Percentiles rank a stretch among this genome's conserved stretches.
Evolutionary conservation across 2,329 filamentous ascomycete species (phyloP).

Genomic region (Didymella segeticola): DNA sequence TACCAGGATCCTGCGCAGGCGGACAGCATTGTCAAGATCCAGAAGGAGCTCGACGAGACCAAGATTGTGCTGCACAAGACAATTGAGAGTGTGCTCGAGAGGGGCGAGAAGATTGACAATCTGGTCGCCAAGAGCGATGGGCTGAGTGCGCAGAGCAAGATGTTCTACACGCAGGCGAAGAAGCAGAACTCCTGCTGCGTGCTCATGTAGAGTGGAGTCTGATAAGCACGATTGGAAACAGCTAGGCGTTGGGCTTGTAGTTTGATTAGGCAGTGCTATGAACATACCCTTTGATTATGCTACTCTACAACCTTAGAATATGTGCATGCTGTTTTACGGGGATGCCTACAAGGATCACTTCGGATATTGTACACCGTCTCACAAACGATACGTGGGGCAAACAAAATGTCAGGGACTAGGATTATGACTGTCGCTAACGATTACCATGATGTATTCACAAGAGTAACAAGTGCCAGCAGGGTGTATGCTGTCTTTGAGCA

Average conservation of each 20-base stretch:
- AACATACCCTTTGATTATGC: conserved; percentile 17
- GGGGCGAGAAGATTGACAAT: conserved; percentile 95
- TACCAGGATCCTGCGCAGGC: conserved; percentile 90
- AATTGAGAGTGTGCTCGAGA: conserved; percentile 84
- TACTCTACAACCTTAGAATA: not conserved
- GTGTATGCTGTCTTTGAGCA: not conserved
- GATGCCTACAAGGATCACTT: not conserved
- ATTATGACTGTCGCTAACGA: not conserved
- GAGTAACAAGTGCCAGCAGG: not conserved
- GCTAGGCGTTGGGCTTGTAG: conserved; percentile 9
- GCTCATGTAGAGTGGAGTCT: conserved; percentile 54
- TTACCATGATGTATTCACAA: not conserved
- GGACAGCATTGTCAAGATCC: conserved; percentile 93
- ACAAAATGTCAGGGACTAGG: not conserved
- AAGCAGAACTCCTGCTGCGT: conserved; percentile 68
- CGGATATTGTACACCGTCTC: not conserved
- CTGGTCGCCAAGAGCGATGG: conserved; percentile 93
- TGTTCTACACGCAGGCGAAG: conserved; percentile 84
- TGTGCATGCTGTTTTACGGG: not conserved
- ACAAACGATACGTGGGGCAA: not conserved
- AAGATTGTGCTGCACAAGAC: conserved; percentile 98
- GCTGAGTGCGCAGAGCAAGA: conserved; percentile 90
- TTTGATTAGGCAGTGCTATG: conserved; percentile 2
- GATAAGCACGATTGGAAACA: no score
- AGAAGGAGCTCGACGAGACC: conserved; percentile 95